These are phyloP conservation scores for Fusarium multiceps DNA, from an alignment of 2,329 filamentous ascomycete species.

Conservation along the genomic window DNA sequence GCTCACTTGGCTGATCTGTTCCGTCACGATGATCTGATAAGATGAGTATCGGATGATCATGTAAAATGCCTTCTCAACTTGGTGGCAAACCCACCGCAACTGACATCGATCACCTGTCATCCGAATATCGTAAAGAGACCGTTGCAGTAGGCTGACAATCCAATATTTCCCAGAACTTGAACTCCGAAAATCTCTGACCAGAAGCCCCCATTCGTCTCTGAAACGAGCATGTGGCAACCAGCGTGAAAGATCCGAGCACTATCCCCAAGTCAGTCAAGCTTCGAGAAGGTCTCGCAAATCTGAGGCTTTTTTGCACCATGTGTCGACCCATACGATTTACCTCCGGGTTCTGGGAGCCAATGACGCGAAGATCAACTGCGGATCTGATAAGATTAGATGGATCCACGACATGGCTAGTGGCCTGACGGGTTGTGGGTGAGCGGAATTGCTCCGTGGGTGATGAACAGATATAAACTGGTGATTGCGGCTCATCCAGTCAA, in stretches of 20 bases:
- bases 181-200: neutral
- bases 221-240: neutral
- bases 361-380: neutral
- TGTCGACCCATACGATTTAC: conserved; percentile 3
- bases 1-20: neutral
- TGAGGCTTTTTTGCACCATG: conserved; percentile 6
- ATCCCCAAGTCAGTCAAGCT: neutral
- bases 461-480: neutral
- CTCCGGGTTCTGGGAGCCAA: neutral
- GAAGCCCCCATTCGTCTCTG: neutral
- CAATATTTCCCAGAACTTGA: neutral
- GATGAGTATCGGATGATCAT: neutral
- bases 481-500: neutral
- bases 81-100: neutral
- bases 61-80: neutral
- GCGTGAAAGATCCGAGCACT: neutral
- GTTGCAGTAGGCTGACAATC: neutral
- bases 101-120: neutral
- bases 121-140: neutral
- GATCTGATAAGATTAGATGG: conserved; percentile 46
- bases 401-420: neutral
- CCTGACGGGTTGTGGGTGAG: conserved; percentile 17
- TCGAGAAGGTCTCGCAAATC: neutral
- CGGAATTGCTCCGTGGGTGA: conserved; percentile 26
- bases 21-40: neutral